Percentiles rank a stretch among this genome's conserved stretches.
phyloP scores from a whole-genome alignment of 106 monocot species.

The Hemerocallis citrina region DNA sequence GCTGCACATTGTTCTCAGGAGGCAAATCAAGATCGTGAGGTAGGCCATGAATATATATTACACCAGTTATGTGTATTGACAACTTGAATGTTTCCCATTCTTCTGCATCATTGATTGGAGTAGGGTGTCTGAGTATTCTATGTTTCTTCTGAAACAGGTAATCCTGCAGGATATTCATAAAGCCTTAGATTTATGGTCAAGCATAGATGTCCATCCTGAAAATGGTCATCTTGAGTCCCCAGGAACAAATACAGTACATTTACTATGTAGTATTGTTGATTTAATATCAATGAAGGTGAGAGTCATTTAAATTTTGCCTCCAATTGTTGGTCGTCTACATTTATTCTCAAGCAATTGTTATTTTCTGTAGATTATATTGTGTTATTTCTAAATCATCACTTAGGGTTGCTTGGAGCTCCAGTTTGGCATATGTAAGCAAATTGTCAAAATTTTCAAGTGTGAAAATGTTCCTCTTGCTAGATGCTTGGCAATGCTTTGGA shows the following conservation, averaged over 20 bases:
- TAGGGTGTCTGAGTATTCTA: background rate
- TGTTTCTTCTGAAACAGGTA: conserved; percentile 23
- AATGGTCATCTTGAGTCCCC: background rate
- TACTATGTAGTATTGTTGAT: conserved; percentile 42
- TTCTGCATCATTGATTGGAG: background rate
- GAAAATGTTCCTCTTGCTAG: conserved; percentile 34
- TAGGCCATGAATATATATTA: conserved; percentile 10
- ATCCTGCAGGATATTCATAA: conserved; percentile 27
- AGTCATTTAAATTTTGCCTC: background rate
- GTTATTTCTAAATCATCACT: background rate
- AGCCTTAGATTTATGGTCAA: conserved; percentile 31
- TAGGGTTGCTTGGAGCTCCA: conserved; percentile 65
- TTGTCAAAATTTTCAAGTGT: conserved; percentile 33
- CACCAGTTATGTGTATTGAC: background rate
- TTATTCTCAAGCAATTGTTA: too few relatives aligned
- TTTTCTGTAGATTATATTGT: background rate
- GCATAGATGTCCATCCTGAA: conserved; percentile 11
- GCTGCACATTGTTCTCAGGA: conserved; percentile 73
- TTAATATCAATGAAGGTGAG: conserved; percentile 49
- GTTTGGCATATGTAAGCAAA: conserved; percentile 39
- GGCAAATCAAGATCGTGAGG: conserved; percentile 38
- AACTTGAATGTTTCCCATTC: background rate
- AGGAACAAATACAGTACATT: conserved; percentile 19
- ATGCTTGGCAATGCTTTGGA: conserved; percentile 54
- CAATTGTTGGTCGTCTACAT: background rate